Base-by-base conservation (phyloP, 2,329 filamentous ascomycete genomes). In the Chaetomium sp. region DNA sequence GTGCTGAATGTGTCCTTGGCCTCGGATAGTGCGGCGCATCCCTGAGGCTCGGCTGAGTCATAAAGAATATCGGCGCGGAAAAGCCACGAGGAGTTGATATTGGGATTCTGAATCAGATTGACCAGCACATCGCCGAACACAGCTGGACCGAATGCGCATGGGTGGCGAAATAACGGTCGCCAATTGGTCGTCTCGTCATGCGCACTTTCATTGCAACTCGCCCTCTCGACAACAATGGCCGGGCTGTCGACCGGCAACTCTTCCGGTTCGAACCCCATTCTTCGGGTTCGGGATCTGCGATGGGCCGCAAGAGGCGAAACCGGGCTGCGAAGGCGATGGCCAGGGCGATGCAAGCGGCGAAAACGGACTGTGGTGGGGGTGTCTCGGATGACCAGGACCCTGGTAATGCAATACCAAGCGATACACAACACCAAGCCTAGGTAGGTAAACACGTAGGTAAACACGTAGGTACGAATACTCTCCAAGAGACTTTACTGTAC, bases 101-200 rank as follows among this genome's bases (percentile, higher is more conserved):
- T 94, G 0, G 91, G 91, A 71, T 94, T 93, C 70, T 84, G 84
- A 68, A 94, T 85, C 63, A 93, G 80, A 72, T 93, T 92, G 70
- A 87, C 78, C 86, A 92, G 91, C 57, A 90, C 87, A 49, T 82
- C 76, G 65, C 81, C 77, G 74, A 93, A 94, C 62, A 86, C 79
- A 33, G 82, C 79, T 0, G 87, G 82, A 19, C 82, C 78, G 73
- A 93, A 93, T 13, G 80, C 81, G 74, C 90, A 91, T 25, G 70
- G 74, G 69, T 86, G 83, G 66, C 77, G 78, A 70, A 82, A 83
- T 65, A 87, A 78, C 53, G 85, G 85, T 58, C 78, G 77, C 87
- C 87, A 89, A 59, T 62, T 67, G 21, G 53, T 19, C 8, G 50
- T 10, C 5, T 29, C 13, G 74, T 72, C 25, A 71, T 16, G 16